A percentile compares a stretch with the other conserved stretches of the same genome.
Conservation (phyloP, 2,329 filamentous ascomycete species). For the Epicoccum nigrum region DNA sequence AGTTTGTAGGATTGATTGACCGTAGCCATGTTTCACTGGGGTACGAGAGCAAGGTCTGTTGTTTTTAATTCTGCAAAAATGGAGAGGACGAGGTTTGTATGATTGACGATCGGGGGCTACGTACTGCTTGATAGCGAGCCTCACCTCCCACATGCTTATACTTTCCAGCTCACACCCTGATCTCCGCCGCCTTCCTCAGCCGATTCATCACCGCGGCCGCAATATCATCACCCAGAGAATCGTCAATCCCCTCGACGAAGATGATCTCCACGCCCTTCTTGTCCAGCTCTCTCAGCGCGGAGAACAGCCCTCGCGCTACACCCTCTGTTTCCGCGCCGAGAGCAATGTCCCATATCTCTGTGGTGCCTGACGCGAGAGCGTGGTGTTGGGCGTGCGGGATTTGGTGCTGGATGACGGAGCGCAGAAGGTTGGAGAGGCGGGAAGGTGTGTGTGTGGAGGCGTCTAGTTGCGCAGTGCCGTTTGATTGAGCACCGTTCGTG, state of each 20-base stretch:
- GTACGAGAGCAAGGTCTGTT: too few relatives aligned
- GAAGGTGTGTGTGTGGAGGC: constrained; percentile 2
- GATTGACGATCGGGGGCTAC: too few relatives aligned
- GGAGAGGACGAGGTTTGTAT: too few relatives aligned
- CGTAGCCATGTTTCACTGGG: too few relatives aligned
- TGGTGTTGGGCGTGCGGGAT: constrained; percentile 37
- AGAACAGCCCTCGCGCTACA: constrained; percentile 88
- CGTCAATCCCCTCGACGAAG: constrained; percentile 82
- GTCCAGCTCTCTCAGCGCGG: constrained; percentile 84
- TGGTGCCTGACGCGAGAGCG: constrained; percentile 9
- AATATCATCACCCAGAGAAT: constrained; percentile 74
- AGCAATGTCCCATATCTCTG: constrained; percentile 68
- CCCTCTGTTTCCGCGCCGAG: constrained; percentile 73
- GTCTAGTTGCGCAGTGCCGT: constrained; percentile 13
- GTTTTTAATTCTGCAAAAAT: too few relatives aligned
- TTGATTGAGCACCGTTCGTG: constrained; percentile 16
- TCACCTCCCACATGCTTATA: too few relatives aligned
- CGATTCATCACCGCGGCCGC: constrained; percentile 70
- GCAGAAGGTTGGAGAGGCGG: constrained; percentile 40
- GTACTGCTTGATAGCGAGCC: too few relatives aligned
- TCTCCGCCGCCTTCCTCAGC: constrained; percentile 55
- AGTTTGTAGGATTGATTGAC: too few relatives aligned
- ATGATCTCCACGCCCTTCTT: constrained; percentile 79
- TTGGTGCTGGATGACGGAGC: constrained; percentile 44
- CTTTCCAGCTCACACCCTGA: constrained; percentile 19